These are phyloP conservation scores for Penicillium palitans DNA, from an alignment of 2,329 filamentous ascomycete species.

Conservation along the genomic window DNA sequence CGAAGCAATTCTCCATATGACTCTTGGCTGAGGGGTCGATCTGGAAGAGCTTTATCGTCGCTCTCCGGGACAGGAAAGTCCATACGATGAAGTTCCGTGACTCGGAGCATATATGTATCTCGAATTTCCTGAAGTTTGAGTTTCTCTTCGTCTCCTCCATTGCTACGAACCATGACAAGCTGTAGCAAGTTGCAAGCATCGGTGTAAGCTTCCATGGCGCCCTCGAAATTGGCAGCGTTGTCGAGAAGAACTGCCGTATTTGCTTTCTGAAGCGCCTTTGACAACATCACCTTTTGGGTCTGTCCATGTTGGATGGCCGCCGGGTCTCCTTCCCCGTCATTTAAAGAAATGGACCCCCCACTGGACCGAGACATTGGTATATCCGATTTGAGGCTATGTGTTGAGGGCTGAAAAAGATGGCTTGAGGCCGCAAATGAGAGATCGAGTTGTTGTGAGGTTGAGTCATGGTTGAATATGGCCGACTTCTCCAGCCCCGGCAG, in stretches of 20 bases:
- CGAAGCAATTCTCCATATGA: slow-evolving; percentile 46
- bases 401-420: slow-evolving; percentile 19
- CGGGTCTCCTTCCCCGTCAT: slow-evolving; percentile 28
- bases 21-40: slow-evolving; percentile 64
- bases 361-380: slow-evolving; percentile 24
- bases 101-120: slow-evolving; percentile 85
- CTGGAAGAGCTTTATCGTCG: slow-evolving; percentile 75
- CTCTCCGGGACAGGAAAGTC: slow-evolving; percentile 50
- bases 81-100: slow-evolving; percentile 79
- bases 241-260: slow-evolving; percentile 94
- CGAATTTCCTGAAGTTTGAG: slow-evolving; percentile 86
- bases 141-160: slow-evolving; percentile 79
- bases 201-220: slow-evolving; percentile 82
- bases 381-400: slow-evolving; percentile 7
- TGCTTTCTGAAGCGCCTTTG: slow-evolving; percentile 90
- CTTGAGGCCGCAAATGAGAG: slow-evolving; percentile 26
- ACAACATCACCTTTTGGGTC: slow-evolving; percentile 93
- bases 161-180: slow-evolving; percentile 81
- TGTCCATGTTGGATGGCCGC: slow-evolving; percentile 49
- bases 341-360: slow-evolving; percentile 28
- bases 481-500: slow-evolving; percentile 23
- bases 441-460: slow-evolving; percentile 23
- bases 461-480: slow-evolving; percentile 19
- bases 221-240: slow-evolving; percentile 92
- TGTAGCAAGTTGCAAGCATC: slow-evolving; percentile 88